Evolutionary conservation across 208 protist genomes (phyloP).

Genomic region (Trypanosoma melophagium): DNA sequence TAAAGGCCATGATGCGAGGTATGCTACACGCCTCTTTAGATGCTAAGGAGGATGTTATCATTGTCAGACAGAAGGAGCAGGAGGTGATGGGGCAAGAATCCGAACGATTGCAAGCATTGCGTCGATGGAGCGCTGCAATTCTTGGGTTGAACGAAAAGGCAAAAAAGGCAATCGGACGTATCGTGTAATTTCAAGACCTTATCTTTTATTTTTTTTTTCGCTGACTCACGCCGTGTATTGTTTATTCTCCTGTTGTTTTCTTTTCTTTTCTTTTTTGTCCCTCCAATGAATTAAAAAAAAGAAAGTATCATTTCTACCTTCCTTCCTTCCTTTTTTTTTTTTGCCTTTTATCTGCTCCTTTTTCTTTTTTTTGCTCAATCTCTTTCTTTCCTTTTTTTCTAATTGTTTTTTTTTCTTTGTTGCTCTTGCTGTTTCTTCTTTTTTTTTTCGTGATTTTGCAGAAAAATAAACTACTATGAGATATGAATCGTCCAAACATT

Average conservation of each 20-base stretch:
- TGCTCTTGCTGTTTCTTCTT: neutral
- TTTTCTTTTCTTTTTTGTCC: conserved; percentile 13
- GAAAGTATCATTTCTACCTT: neutral
- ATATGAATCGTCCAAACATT: neutral
- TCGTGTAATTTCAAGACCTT: neutral
- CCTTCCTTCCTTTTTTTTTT: neutral
- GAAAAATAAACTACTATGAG: neutral
- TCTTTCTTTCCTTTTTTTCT: neutral
- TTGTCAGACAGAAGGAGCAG: conserved; percentile 11
- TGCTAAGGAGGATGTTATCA: conserved; percentile 33
- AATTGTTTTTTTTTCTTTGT: neutral
- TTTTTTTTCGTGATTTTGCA: neutral
- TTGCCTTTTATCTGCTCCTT: neutral
- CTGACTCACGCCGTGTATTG: no score
- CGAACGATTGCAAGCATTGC: conserved; percentile 27
- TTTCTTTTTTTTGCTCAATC: neutral
- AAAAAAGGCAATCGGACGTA: conserved; percentile 14
- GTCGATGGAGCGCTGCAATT: conserved; percentile 29
- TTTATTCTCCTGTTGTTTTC: conserved; percentile 6
- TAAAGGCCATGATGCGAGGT: conserved; percentile 91
- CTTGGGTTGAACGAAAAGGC: conserved; percentile 14
- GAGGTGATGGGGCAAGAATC: neutral
- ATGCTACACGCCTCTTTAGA: conserved; percentile 60
- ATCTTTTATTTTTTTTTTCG: neutral
- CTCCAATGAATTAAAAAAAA: conserved; percentile 7